Conservation (phyloP, 176 grass and related monocot species). For the Oryza punctata region DNA sequence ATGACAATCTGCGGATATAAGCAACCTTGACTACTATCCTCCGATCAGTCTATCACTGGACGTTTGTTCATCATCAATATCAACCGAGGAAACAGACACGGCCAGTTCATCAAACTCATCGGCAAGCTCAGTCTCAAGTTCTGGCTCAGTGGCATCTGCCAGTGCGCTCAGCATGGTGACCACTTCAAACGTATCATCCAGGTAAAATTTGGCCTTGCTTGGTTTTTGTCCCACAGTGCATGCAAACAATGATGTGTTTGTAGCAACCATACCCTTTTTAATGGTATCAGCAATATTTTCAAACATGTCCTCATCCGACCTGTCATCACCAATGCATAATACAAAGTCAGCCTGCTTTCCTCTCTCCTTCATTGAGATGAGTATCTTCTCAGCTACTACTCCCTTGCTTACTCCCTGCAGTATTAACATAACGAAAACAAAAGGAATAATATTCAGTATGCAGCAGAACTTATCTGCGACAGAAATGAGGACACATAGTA, state of each 20-base stretch:
- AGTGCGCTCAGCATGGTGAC: constrained; percentile 76
- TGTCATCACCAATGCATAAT: constrained; percentile 88
- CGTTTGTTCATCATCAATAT: constrained; percentile 39
- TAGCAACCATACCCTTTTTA: constrained; percentile 56
- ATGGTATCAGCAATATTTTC: constrained; percentile 75
- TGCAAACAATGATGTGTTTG: constrained; percentile 70
- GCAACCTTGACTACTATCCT: constrained; percentile 37
- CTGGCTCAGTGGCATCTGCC: constrained; percentile 61
- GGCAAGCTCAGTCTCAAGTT: neutral
- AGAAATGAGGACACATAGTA: neutral
- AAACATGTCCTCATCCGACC: constrained; percentile 96
- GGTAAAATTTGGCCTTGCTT: constrained; percentile 98
- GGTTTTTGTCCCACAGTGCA: constrained; percentile 98
- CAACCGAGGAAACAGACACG: constrained; percentile 27
- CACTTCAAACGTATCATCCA: constrained; percentile 92
- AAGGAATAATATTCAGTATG: constrained; percentile 1
- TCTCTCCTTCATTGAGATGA: constrained; percentile 68
- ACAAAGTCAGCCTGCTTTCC: constrained; percentile 80
- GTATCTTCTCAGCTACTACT: constrained; percentile 80
- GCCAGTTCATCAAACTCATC: constrained; percentile 35
- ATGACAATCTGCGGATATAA: constrained; percentile 30
- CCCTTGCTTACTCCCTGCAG: constrained; percentile 91
- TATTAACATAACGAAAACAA: constrained; percentile 28
- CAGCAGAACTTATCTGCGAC: neutral
- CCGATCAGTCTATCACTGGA: constrained; percentile 39